These are phyloP conservation scores for Pleurotus eryngii DNA, from an alignment of 768 basidiomycete species.

Conservation along the genomic window DNA sequence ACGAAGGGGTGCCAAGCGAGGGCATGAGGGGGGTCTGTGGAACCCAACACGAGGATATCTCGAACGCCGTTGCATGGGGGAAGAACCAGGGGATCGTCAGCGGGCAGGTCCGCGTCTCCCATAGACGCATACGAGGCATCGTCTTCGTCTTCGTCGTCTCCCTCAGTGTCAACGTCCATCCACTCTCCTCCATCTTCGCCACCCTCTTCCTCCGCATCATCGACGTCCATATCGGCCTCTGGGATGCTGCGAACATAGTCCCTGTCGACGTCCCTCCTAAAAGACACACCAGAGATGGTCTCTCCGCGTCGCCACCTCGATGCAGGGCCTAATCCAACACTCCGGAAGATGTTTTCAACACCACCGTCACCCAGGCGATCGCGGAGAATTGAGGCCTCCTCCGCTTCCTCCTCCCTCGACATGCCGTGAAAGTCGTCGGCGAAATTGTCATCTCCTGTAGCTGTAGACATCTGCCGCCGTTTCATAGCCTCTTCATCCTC, in stretches of 20 bases:
- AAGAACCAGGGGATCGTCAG: constrained; percentile 13
- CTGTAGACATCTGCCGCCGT: constrained; percentile 8
- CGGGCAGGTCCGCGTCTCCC: constrained; percentile 11
- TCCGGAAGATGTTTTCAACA: not conserved
- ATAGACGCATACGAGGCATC: constrained; percentile 8
- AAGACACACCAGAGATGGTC: not conserved
- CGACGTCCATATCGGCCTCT: constrained; percentile 19
- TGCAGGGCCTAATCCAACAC: not conserved
- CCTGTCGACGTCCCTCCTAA: not conserved
- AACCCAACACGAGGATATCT: constrained; percentile 60
- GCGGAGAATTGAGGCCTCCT: constrained; percentile 8
- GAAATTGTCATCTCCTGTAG: constrained; percentile 17
- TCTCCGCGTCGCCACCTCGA: not conserved
- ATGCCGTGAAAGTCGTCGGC: constrained; percentile 12
- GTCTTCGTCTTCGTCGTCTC: constrained; percentile 16
- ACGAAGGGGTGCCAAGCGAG: constrained; percentile 45
- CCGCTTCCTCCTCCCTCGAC: constrained; percentile 15
- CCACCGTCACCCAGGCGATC: not conserved
- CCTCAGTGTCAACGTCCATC: constrained; percentile 21
- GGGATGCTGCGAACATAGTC: constrained; percentile 3
- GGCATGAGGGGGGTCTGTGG: constrained; percentile 49
- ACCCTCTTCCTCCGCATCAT: constrained; percentile 19
- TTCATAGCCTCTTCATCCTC: not conserved
- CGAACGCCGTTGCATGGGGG: constrained; percentile 48
- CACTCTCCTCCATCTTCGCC: constrained; percentile 12